phyloP scores from a whole-genome alignment of 192 early-diverging fungal species.

The Linnemannia exigua region DNA sequence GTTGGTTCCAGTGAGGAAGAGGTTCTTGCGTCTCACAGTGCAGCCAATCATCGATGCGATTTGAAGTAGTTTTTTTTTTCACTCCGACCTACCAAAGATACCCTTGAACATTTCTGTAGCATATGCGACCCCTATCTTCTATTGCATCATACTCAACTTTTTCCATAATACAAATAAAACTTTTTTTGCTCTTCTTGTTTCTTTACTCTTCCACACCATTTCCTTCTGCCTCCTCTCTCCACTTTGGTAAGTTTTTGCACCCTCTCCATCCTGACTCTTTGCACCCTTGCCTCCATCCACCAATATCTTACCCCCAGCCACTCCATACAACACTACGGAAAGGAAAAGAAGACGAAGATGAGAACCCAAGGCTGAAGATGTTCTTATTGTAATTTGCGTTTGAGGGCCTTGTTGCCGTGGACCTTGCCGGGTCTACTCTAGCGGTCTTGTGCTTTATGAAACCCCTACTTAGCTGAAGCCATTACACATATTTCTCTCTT shows the following conservation, averaged over 20 bases:
- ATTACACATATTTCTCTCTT: conserved; percentile 3
- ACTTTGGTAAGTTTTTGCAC: neutral
- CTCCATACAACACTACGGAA: neutral
- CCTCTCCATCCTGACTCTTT: neutral
- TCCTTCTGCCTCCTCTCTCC: neutral
- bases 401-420: conserved; percentile 62
- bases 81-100: too few species aligned
- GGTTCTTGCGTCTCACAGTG: neutral
- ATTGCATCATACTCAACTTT: neutral
- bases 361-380: conserved; percentile 39
- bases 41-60: neutral
- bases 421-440: conserved; percentile 60
- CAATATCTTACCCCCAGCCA: neutral
- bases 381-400: conserved; percentile 59
- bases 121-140: too few species aligned
- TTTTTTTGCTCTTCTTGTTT: conserved; percentile 1
- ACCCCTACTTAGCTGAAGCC: conserved; percentile 56
- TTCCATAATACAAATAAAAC: neutral
- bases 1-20: neutral
- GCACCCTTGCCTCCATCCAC: neutral
- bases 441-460: conserved; percentile 62
- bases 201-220: neutral
- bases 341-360: neutral
- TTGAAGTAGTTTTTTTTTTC: neutral
- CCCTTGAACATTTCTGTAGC: too few species aligned